Percentiles rank a stretch among this genome's conserved stretches.
Conservation (phyloP, 495 filamentous ascomycete genomes). For the Xylaria scruposa region DNA sequence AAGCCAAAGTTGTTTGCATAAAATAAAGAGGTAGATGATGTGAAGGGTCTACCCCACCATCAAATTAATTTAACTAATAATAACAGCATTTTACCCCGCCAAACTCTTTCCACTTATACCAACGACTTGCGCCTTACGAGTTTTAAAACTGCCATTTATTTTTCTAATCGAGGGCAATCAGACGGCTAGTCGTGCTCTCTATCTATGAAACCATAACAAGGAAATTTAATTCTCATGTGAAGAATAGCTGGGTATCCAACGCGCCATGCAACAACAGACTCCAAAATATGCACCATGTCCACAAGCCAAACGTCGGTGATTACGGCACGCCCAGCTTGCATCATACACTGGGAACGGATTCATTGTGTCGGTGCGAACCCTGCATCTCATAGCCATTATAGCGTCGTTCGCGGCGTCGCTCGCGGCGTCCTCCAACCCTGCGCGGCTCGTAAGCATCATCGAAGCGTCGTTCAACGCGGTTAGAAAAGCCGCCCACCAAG, state of each 20-base stretch:
- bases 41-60: conserved; percentile 11
- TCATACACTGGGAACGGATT: neutral
- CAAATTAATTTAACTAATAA: neutral
- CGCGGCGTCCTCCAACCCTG: neutral
- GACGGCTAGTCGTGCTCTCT: neutral
- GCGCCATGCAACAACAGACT: neutral
- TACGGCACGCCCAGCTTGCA: too few species aligned
- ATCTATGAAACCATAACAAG: neutral
- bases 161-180: neutral
- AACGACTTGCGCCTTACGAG: neutral
- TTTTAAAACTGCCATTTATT: neutral
- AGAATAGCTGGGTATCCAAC: conserved; percentile 1
- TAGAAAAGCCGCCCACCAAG: neutral
- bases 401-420: neutral
- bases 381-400: conserved; percentile 14
- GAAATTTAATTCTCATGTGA: neutral
- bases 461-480: neutral
- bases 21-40: neutral
- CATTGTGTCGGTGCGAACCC: too few species aligned
- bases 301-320: neutral
- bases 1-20: neutral
- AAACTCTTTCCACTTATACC: neutral
- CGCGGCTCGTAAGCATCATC: conserved; percentile 7
- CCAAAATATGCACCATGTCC: neutral
- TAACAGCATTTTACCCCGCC: conserved; percentile 12